Base-by-base conservation (phyloP, 2,329 filamentous ascomycete genomes). In the Madurella fahalii region DNA sequence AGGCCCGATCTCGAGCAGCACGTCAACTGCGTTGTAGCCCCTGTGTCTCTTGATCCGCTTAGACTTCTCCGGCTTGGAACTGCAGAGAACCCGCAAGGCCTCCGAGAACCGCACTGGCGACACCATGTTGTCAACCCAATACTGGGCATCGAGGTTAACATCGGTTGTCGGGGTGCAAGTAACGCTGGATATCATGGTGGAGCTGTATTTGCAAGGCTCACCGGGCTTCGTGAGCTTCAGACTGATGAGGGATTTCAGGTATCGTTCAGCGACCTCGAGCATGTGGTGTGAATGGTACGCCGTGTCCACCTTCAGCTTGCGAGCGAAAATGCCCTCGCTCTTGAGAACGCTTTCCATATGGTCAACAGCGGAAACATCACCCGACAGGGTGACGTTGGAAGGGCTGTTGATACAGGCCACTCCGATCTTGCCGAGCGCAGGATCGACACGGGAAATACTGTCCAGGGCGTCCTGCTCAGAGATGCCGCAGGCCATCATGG, bases 21-120 rank as follows among this genome's bases (percentile, higher is more conserved):
- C 39, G 2, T 25, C 17, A 15, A 49, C 32, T 15, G 34, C 34
- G 34, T 37, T 15, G 11, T 12, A 15, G 34, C 34, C 34, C 9
- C 9, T 11, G 11, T 37, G 9, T 12, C 34, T 11, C 34, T 11
- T 37, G 13, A 9, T 16, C 15, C 11, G 30, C 15, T 25, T 15
- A 8, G 15, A 16, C 5, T 12, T 11, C 34, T 12, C 13, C 34
- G 13, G 4, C 34, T 12, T 15, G 11, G 34, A 37, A 7, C 25
- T 25, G 25, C 25, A 25, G n/a, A 40, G 13, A n/a, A 20, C 9
- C 5, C 39, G 18, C 15, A 50, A 16, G 31, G 47, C 47, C 16
- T 34, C 25, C 13, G 47, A 5, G 25, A 50, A 50, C 8, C 40
- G 40, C 7, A 50, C 68, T 0, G 65, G 58, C 0, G 62, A 66